Conservation (phyloP, 768 basidiomycete species). For the Phlebiopsis gigantea region DNA sequence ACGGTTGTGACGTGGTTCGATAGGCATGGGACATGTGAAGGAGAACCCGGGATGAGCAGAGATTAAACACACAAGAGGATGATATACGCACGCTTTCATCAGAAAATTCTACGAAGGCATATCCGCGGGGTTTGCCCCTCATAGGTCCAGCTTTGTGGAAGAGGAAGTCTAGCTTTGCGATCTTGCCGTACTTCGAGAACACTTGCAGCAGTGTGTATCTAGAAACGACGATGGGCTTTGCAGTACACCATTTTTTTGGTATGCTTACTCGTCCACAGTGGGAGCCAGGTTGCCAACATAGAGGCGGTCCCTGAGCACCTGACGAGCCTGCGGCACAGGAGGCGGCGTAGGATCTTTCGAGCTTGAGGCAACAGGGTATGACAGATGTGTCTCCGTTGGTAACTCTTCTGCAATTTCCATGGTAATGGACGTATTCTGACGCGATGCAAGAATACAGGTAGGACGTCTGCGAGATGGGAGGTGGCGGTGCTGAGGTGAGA, state of each 20-base stretch:
- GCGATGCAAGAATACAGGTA: too few relatives aligned
- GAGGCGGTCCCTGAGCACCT: constrained; percentile 62
- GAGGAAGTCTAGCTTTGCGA: constrained; percentile 89
- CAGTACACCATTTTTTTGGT: too few relatives aligned
- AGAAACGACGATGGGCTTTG: too few relatives aligned
- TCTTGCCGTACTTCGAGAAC: constrained; percentile 88
- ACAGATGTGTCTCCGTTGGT: constrained; percentile 18
- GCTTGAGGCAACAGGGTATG: constrained; percentile 22
- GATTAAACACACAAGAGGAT: neutral
- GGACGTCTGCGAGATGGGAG: too few relatives aligned
- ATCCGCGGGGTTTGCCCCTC: constrained; percentile 92
- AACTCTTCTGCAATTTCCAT: neutral
- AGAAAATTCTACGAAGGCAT: constrained; percentile 88
- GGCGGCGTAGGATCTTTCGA: constrained; percentile 13
- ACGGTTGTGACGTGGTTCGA: neutral
- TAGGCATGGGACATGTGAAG: neutral
- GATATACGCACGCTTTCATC: constrained; percentile 21
- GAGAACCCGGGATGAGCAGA: constrained; percentile 8
- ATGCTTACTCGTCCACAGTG: constrained; percentile 74
- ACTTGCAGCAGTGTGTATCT: constrained; percentile 87
- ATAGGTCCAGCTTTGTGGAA: constrained; percentile 89
- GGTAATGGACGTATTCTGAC: neutral
- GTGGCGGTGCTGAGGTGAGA: too few relatives aligned
- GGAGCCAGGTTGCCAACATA: constrained; percentile 89
- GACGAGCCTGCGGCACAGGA: constrained; percentile 18